These are phyloP conservation scores for Citrus sinensis DNA, from an alignment of 345 rosid species.

Conservation along the genomic window DVS_A1.0 CM039165.1:25914001-25914500, in stretches of 20 bases:
- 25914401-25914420: no score
- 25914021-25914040: no score
- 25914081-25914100: neutral
- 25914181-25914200: neutral
- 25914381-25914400: neutral
- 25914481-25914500: no score
- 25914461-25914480: no score
- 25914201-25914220: neutral
- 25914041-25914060: neutral
- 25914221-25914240: neutral
- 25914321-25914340: slow-evolving; percentile 9
- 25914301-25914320: neutral
- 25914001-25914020: no score
- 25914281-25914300: neutral
- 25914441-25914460: no score
- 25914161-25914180: neutral
- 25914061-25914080: neutral
- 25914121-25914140: neutral
- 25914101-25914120: neutral
- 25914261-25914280: neutral
- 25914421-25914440: no score
- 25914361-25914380: slow-evolving; percentile 28
- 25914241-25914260: neutral
- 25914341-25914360: slow-evolving; percentile 27
- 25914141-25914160: neutral